A percentile compares a stretch with the other conserved stretches of the same genome.
phyloP scores from a whole-genome alignment of 106 monocot species.

The Platanthera zijinensis region DNA sequence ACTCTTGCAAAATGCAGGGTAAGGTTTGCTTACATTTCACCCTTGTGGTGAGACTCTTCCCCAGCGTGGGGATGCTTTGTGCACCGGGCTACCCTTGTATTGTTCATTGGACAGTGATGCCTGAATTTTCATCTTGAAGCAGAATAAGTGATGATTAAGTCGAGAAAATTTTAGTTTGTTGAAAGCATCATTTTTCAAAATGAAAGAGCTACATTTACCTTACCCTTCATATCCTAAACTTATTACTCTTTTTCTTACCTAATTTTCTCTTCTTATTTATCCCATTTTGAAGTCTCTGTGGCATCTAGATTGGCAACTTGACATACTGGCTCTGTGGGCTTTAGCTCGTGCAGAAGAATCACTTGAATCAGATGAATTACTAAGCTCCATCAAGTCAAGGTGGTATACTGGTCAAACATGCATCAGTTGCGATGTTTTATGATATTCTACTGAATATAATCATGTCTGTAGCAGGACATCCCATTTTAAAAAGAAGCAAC shows the following conservation, averaged over 20 bases:
- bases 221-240: not conserved
- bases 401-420: constrained; percentile 2
- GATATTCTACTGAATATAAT: not conserved
- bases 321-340: constrained; percentile 72
- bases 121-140: not conserved
- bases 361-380: constrained; percentile 37
- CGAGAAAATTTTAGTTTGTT: not conserved
- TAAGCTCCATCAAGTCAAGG: constrained; percentile 65
- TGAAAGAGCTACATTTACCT: not conserved
- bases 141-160: not conserved
- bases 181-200: not conserved
- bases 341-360: constrained; percentile 34
- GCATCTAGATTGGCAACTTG: constrained; percentile 77
- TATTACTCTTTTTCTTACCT: not conserved
- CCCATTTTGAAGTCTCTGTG: constrained; percentile 45
- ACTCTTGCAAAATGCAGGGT: no score
- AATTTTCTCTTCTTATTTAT: not conserved
- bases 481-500: constrained; percentile 50
- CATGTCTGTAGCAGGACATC: constrained; percentile 27
- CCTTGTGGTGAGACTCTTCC: no score
- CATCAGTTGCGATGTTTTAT: not conserved
- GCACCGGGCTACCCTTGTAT: no score
- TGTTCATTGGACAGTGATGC: not conserved
- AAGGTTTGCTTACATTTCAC: no score
- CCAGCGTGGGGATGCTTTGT: no score